Evolutionary conservation across 331 rosid genomes (phyloP), one percentile per base, ranked within the genome.

Genomic region (Rosa hybrid): DNA sequence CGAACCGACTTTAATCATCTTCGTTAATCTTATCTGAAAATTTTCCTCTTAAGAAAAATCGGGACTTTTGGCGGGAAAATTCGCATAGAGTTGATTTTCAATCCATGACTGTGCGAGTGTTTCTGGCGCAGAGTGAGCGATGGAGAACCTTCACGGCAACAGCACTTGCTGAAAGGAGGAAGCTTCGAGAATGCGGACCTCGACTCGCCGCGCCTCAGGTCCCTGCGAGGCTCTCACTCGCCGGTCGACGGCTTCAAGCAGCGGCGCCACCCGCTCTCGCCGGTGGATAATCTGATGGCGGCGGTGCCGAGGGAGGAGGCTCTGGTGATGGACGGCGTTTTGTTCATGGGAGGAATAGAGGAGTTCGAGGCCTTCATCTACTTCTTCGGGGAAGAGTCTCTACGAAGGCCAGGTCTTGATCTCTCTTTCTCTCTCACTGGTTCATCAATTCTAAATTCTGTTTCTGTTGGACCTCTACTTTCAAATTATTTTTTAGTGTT

Each of bases 401-500:
- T 68, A 77, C 77, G 89, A 85, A 78, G 74, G 83, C 82, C 93
- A 86, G 94, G 96, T 92, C 76, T n/a, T 67, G 21, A 65, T 34
- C 39, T 65, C 18, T 49, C 64, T 71, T 6, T 80, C 59, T 75
- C 23, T 51, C 77, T 16, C 38, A 6, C 39, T 34, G 39, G 11
- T 65, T 65, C 12, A 34, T 65, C 12, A 18, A 34, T 54, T 13
- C 46, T n/a, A 57, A 34, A n/a, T 46, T 8, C 30, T 10, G 48
- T 41, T 51, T 39, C 2, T 21, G 51, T 56, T 39, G 20, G 41
- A 57, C 13, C 71, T 67, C 3, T 34, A 38, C 39, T 67, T 67
- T 8, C 41, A 63, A 63, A 23, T 63, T 63, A 7, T 12, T 27
- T 12, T 14, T 0, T 67, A 6, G 21, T 7, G 23, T 67, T 17